phyloP scores from a whole-genome alignment of 257 asterid species.

The Solanum sitiens region DNA sequence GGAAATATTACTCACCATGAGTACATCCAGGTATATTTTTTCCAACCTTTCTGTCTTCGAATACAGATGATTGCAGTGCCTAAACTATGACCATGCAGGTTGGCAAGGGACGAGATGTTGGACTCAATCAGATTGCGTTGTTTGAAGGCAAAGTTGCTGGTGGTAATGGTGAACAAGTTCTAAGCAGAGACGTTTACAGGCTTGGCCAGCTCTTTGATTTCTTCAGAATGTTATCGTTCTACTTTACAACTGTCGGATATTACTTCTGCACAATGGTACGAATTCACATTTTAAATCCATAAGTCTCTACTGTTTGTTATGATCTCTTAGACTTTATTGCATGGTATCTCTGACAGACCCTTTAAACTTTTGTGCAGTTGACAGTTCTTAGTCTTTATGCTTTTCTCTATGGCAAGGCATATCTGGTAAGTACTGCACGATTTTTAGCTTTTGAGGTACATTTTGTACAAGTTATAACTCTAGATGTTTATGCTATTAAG shows the following conservation, averaged over 20 bases:
- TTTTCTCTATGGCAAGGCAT: conserved; percentile 91
- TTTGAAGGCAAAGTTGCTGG: conserved; percentile 99
- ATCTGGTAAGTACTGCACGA: conserved; percentile 54
- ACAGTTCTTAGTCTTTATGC: conserved; percentile 82
- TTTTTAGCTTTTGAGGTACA: not conserved
- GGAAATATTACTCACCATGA: conserved; percentile 99
- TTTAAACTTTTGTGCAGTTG: conserved; percentile 52
- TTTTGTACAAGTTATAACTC: not conserved
- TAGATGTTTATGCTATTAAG: not conserved
- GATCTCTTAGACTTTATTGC: not conserved
- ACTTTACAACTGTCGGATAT: conserved; percentile 94
- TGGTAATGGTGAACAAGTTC: conserved; percentile 98
- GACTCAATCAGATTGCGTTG: conserved; percentile 93
- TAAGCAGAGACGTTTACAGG: conserved; percentile 91
- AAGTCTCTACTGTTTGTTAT: not conserved
- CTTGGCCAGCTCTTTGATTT: conserved; percentile 98
- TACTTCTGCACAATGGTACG: conserved; percentile 97
- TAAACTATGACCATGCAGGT: conserved; percentile 41
- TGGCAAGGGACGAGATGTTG: conserved; percentile 98
- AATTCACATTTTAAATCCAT: not conserved
- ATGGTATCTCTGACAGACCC: not conserved
- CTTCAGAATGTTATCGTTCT: conserved; percentile 93
- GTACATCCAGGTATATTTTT: conserved; percentile 70
- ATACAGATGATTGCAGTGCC: not conserved
- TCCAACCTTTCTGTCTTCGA: not conserved